A percentile compares a stretch with the other conserved stretches of the same genome.
Evolutionary conservation across 208 protist species (phyloP).

Genomic region (Trypanosoma boissoni): DNA sequence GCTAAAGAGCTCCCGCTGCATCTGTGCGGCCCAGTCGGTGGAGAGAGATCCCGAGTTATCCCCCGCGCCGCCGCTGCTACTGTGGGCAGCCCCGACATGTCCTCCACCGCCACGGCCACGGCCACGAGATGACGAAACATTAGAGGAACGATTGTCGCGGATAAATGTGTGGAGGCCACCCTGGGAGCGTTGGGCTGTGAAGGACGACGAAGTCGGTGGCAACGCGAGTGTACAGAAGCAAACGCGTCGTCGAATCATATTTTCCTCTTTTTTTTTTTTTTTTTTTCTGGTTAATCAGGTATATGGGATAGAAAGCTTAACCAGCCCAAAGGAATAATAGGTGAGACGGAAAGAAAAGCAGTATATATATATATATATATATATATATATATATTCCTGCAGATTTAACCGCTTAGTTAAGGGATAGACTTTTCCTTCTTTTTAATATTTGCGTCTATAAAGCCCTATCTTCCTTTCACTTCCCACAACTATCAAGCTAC

Average conservation of each 20-base stretch:
- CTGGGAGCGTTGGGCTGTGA: conserved; percentile 5
- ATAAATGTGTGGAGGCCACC: conserved; percentile 50
- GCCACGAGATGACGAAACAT: background rate
- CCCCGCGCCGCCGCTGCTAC: too few species aligned
- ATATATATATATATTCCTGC: background rate
- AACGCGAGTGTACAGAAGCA: background rate
- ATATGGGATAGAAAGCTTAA: too few species aligned
- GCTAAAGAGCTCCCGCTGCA: conserved; percentile 75
- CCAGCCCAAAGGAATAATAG: too few species aligned
- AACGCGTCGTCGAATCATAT: conserved; percentile 26
- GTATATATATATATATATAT: background rate
- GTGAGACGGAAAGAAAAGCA: background rate
- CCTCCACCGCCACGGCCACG: background rate
- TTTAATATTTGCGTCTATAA: background rate
- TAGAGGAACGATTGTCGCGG: conserved; percentile 24
- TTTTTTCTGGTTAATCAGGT: too few species aligned
- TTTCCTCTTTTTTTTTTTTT: conserved; percentile 16
- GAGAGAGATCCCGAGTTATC: background rate
- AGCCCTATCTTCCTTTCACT: background rate
- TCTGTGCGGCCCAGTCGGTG: conserved; percentile 53
- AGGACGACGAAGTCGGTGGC: background rate
- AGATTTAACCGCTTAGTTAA: too few species aligned
- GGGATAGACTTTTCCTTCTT: too few species aligned
- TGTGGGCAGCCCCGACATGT: too few species aligned
- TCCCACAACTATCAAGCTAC: background rate